phyloP scores from a whole-genome alignment of 2,329 filamentous ascomycete genomes.

The Cladophialophora carrionii region DNA sequence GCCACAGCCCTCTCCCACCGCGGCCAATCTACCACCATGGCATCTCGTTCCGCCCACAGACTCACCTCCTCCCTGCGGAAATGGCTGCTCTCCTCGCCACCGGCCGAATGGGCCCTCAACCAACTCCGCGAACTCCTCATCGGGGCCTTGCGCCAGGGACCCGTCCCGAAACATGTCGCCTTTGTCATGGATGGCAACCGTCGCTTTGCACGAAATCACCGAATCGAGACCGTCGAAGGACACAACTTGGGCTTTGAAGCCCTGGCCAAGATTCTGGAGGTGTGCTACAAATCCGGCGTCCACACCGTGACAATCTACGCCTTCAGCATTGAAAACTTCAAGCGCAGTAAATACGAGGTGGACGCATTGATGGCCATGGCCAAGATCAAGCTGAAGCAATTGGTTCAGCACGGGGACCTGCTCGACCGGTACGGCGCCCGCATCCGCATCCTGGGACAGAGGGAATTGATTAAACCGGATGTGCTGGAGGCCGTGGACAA shows the following conservation, averaged over 20 bases:
- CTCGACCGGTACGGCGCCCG: slow-evolving; percentile 89
- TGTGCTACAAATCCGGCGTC: slow-evolving; percentile 97
- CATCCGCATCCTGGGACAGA: slow-evolving; percentile 81
- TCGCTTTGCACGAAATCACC: slow-evolving; percentile 83
- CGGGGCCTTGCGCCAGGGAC: slow-evolving; percentile 83
- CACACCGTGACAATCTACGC: slow-evolving; percentile 97
- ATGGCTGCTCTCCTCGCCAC: slow-evolving; percentile 86
- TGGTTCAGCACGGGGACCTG: slow-evolving; percentile 89
- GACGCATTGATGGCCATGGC: slow-evolving; percentile 97
- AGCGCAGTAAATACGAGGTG: slow-evolving; percentile 93
- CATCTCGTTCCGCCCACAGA: slow-evolving; percentile 13
- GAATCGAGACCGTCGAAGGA: slow-evolving; percentile 95
- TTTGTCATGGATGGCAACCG: slow-evolving; percentile 99
- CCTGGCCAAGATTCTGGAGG: slow-evolving; percentile 89
- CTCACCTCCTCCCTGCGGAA: slow-evolving; percentile 53
- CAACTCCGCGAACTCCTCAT: slow-evolving; percentile 83
- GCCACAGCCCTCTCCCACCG: neutral
- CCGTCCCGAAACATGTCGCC: slow-evolving; percentile 92
- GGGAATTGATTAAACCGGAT: slow-evolving; percentile 80
- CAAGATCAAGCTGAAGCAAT: slow-evolving; percentile 88
- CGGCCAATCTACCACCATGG: slow-evolving; percentile 4
- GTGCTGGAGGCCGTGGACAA: slow-evolving; percentile 86
- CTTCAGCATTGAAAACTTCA: slow-evolving; percentile 99
- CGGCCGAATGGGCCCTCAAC: slow-evolving; percentile 83
- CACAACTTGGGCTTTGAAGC: slow-evolving; percentile 96